These are phyloP conservation scores for Verticillium alfalfae DNA, from an alignment of 2,329 filamentous ascomycete species.

Conservation along the genomic window DNA sequence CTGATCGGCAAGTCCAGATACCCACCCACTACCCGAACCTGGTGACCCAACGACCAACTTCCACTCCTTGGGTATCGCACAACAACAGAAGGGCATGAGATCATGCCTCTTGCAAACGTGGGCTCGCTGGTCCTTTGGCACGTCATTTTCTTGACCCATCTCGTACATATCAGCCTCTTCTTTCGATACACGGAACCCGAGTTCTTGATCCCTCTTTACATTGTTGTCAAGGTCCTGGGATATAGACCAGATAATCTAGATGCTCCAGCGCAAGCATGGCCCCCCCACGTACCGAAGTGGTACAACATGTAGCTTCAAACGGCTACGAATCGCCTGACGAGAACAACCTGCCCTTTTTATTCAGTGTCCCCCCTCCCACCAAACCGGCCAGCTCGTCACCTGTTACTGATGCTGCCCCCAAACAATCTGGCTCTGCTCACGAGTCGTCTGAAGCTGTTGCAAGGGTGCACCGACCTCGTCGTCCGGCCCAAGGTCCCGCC, in stretches of 20 bases:
- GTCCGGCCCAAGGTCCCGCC: background rate
- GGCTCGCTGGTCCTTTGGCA: conserved; percentile 46
- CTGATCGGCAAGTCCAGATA: background rate
- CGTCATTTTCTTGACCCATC: conserved; percentile 47
- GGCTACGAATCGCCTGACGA: conserved; percentile 33
- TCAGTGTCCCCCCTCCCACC: conserved; percentile 4
- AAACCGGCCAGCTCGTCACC: conserved; percentile 2
- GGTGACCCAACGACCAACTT: background rate
- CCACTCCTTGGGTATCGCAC: background rate
- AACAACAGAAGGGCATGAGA: conserved; percentile 2
- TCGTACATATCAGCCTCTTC: conserved; percentile 47
- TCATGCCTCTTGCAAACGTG: conserved; percentile 46
- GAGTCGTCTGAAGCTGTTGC: conserved; percentile 7
- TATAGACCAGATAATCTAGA: conserved; percentile 42
- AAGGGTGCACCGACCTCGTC: background rate
- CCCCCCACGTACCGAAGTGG: conserved; percentile 21
- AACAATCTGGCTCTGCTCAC: background rate
- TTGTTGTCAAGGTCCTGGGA: conserved; percentile 39
- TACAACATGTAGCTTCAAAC: conserved; percentile 13
- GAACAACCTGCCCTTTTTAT: conserved; percentile 21
- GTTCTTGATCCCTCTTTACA: conserved; percentile 40
- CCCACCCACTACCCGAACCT: background rate
- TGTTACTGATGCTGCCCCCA: conserved; percentile 8
- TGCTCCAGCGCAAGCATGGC: conserved; percentile 29
- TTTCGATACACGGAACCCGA: conserved; percentile 43